Percentiles rank a stretch among this genome's conserved stretches.
Evolutionary conservation across 2,329 filamentous ascomycete genomes (phyloP).

Genomic region (Aspergillus sp.): DNA sequence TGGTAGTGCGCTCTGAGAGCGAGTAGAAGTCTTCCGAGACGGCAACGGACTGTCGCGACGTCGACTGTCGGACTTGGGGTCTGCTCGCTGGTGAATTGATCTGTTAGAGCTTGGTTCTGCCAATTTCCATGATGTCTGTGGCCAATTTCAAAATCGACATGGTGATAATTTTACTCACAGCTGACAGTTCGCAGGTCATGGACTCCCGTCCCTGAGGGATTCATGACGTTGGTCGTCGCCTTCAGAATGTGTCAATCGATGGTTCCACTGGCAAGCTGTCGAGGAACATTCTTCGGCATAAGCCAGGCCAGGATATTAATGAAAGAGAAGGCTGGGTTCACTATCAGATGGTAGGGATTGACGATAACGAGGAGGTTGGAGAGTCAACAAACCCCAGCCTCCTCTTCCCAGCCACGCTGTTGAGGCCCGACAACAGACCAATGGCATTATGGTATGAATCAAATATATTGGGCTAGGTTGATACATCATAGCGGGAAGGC

Average conservation of each 20-base stretch:
- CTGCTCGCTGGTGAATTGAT: slow-evolving; percentile 27
- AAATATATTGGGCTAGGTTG: too few relatives aligned
- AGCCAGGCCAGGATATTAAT: not conserved
- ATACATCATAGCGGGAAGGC: too few relatives aligned
- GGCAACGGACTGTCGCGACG: slow-evolving; percentile 39
- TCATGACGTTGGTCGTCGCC: slow-evolving; percentile 7
- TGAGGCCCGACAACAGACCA: not conserved
- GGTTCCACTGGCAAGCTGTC: slow-evolving; percentile 6
- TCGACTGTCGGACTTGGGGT: slow-evolving; percentile 35
- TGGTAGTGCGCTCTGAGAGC: slow-evolving; percentile 34
- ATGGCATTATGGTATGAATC: too few relatives aligned
- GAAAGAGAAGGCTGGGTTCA: too few relatives aligned
- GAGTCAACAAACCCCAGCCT: not conserved
- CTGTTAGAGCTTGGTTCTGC: too few relatives aligned
- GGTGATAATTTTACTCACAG: slow-evolving; percentile 10
- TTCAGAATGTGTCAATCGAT: slow-evolving; percentile 10
- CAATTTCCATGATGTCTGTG: too few relatives aligned
- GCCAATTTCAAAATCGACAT: slow-evolving; percentile 4
- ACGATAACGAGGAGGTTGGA: not conserved
- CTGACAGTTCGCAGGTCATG: slow-evolving; percentile 17
- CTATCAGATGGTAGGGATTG: too few relatives aligned
- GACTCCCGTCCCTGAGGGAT: slow-evolving; percentile 8
- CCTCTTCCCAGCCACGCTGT: not conserved
- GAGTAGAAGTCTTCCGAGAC: slow-evolving; percentile 44
- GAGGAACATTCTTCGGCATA: not conserved